Evolutionary conservation across 768 basidiomycete genomes (phyloP).

Genomic region (Kwoniella mangroviensis): DNA sequence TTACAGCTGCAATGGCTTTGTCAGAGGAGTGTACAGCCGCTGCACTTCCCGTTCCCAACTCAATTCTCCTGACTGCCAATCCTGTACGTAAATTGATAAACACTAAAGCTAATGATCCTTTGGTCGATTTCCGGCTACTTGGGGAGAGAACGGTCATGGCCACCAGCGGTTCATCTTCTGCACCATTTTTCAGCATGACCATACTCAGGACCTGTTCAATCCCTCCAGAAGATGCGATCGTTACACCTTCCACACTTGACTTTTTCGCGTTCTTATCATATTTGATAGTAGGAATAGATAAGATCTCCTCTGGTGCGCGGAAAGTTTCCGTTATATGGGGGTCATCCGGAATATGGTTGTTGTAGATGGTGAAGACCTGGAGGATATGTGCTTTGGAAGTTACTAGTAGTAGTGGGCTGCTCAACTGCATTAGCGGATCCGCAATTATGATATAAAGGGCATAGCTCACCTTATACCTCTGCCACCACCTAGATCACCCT

Average conservation of each 20-base stretch:
- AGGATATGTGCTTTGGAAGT: constrained; percentile 26
- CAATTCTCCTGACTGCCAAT: constrained; percentile 26
- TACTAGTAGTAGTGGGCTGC: constrained; percentile 35
- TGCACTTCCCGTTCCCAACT: constrained; percentile 20
- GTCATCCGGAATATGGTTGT: constrained; percentile 30
- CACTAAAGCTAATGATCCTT: constrained; percentile 22
- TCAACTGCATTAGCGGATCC: neutral
- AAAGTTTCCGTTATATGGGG: constrained; percentile 37
- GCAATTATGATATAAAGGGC: neutral
- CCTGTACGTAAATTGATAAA: constrained; percentile 34
- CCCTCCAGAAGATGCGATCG: neutral
- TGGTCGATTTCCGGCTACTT: neutral
- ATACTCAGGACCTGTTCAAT: constrained; percentile 6
- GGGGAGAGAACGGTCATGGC: neutral
- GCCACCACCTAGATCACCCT: constrained; percentile 38
- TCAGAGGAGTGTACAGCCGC: constrained; percentile 18
- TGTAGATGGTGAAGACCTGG: constrained; percentile 32
- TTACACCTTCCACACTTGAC: constrained; percentile 7
- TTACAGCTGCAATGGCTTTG: constrained; percentile 37
- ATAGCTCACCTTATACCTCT: constrained; percentile 34
- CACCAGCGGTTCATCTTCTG: constrained; percentile 2
- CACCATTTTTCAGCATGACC: constrained; percentile 7
- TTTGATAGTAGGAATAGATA: constrained; percentile 29
- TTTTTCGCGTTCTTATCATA: constrained; percentile 18
- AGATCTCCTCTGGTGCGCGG: constrained; percentile 40